Conservation (phyloP, 2,329 filamentous ascomycete genomes). For the Pseudocercospora musae region DNA sequence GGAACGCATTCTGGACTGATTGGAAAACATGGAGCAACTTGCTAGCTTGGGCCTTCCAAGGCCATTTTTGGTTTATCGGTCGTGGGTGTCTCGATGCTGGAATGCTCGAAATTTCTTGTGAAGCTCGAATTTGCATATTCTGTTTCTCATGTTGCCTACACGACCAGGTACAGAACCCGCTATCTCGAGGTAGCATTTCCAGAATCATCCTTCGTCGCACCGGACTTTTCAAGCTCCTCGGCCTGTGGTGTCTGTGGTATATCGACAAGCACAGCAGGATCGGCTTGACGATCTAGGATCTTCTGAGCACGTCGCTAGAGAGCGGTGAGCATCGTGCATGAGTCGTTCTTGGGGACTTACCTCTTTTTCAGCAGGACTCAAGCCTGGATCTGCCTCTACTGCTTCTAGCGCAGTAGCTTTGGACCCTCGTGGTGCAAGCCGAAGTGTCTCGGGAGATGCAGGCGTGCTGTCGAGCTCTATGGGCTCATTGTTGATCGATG, state of each 20-base stretch:
- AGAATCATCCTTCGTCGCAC: slow-evolving; percentile 3
- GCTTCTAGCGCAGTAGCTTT: slow-evolving; percentile 18
- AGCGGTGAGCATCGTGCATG: background rate
- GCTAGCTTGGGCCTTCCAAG: background rate
- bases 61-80: background rate
- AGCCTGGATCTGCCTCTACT: slow-evolving; percentile 10
- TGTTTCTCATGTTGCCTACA: background rate
- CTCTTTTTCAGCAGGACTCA: slow-evolving; percentile 29
- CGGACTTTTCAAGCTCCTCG: slow-evolving; percentile 41
- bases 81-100: background rate
- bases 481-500: slow-evolving; percentile 43
- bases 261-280: slow-evolving; percentile 47
- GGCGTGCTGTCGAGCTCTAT: slow-evolving; percentile 45
- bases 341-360: slow-evolving; percentile 1
- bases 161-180: background rate
- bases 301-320: slow-evolving; percentile 32
- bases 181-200: background rate
- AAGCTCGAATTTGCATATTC: background rate
- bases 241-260: slow-evolving; percentile 43
- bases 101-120: background rate
- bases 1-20: background rate
- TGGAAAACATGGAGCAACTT: background rate
- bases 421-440: slow-evolving; percentile 15
- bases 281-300: slow-evolving; percentile 37
- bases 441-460: slow-evolving; percentile 25